Evolutionary conservation across 164 flowering plant species (phyloP).

Genomic region (Taxillus chinensis): DNA sequence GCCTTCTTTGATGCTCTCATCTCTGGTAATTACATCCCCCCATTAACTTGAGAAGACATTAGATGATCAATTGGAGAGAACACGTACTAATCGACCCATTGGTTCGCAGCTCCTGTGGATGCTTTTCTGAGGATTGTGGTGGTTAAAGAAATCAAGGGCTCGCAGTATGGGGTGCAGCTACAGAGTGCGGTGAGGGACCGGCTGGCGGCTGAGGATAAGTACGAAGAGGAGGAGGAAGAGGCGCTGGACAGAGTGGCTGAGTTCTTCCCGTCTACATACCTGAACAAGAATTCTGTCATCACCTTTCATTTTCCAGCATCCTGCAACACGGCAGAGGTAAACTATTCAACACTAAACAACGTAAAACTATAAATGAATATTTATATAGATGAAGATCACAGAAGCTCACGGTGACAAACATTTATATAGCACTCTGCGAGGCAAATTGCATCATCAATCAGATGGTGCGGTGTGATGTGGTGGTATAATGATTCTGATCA

Average conservation of each 20-base stretch:
- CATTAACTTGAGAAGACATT: too few relatives aligned
- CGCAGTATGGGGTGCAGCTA: slow-evolving; percentile 80
- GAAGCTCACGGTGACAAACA: too few relatives aligned
- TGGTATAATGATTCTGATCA: too few relatives aligned
- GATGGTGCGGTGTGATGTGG: too few relatives aligned
- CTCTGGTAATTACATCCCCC: slow-evolving; percentile 28
- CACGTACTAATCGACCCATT: background rate
- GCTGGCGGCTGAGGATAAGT: slow-evolving; percentile 65
- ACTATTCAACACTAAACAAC: background rate
- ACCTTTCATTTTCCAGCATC: slow-evolving; percentile 49
- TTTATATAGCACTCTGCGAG: too few relatives aligned
- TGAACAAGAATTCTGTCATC: slow-evolving; percentile 59
- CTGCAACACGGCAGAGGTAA: slow-evolving; percentile 51
- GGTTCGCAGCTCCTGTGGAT: slow-evolving; percentile 64
- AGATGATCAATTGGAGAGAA: too few relatives aligned
- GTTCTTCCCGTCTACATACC: slow-evolving; percentile 69
- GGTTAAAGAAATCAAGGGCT: slow-evolving; percentile 92
- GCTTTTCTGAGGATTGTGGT: slow-evolving; percentile 64
- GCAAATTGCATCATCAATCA: too few relatives aligned
- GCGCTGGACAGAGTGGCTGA: slow-evolving; percentile 58
- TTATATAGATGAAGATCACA: too few relatives aligned
- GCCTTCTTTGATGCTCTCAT: slow-evolving; percentile 72
- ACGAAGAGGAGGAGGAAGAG: slow-evolving; percentile 86
- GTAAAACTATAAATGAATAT: too few relatives aligned
- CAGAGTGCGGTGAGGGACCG: slow-evolving; percentile 85